Base-by-base conservation (phyloP, 2,329 filamentous ascomycete species). In the Penicillium janthinellum region DNA sequence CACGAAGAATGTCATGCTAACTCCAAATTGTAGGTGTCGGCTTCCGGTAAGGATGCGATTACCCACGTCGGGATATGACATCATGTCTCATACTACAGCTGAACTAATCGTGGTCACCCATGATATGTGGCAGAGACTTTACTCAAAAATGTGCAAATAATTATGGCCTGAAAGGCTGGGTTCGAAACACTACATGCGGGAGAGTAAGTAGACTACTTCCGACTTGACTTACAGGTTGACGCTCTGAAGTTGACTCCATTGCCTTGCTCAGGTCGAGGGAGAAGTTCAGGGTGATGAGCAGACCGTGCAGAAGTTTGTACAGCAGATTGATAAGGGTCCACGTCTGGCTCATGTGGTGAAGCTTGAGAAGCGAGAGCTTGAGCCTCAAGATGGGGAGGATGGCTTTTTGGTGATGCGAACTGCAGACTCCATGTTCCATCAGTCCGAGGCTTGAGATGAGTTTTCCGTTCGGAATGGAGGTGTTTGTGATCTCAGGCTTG, bases 281-380 rank as follows among this genome's bases (percentile, higher is more conserved):
- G 93, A 97, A 78, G 92, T 89, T 5, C 94, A 98, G 73, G 93
- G 92, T 34, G 81, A 84, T 1, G 82, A 87, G 1, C 83, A 86
- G 0, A 77, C 83, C 2, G 74, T 98, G 28, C 77, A 86, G 54
- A 84, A 86, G 57, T 89, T 97, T 65, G 78, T 96, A 38, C 86
- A 89, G 66, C 87, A 91, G 63, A 79, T 97, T 49, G 84, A 92
- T 69, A 83, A 86, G 54, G 94, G 94, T 0, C 93, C 93, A 0
- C 79, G 82, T 1, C 82, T 86, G 57, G 88, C 93, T 1, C 84
- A 84, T 25, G 94, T 98, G 0, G 86, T 87, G 39, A 88, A 88
- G 67, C 78, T 96, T 7, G 88, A 93, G 63, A 86, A 87, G 63
- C 84, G 87, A 61, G 84, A 89, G 0, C 83, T 91, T 5, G 83